Conservation (phyloP, 106 monocot genomes). For the Apostasia ramifera region DNA sequence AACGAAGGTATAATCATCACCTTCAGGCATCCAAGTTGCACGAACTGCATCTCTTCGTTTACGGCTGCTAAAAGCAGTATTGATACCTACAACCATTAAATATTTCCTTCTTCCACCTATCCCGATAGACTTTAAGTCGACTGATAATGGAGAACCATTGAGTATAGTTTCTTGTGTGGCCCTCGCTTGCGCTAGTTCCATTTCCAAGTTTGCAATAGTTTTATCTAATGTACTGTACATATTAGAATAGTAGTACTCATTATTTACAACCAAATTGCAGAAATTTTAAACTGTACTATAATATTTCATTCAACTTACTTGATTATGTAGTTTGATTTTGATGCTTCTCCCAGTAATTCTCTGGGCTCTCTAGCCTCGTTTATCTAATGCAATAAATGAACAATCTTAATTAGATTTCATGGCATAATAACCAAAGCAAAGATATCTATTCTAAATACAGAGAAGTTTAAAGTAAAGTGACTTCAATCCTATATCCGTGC, state of each 20-base stretch:
- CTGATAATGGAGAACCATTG: conserved; percentile 70
- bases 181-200: conserved; percentile 72
- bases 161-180: conserved; percentile 75
- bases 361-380: conserved; percentile 17
- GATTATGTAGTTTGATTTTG: conserved; percentile 28
- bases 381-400: conserved; percentile 17
- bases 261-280: background rate
- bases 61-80: conserved; percentile 96
- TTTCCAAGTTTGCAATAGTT: conserved; percentile 76
- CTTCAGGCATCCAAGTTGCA: conserved; percentile 90
- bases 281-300: background rate
- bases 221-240: conserved; percentile 66
- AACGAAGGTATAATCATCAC: conserved; percentile 16
- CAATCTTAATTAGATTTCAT: background rate
- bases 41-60: conserved; percentile 92
- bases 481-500: background rate
- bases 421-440: background rate
- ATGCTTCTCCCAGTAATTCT: conserved; percentile 26
- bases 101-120: conserved; percentile 41
- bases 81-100: conserved; percentile 90
- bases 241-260: background rate
- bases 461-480: background rate
- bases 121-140: conserved; percentile 23
- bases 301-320: conserved; percentile 20
- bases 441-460: background rate